A percentile compares a stretch with the other conserved stretches of the same genome.
phyloP scores from a whole-genome alignment of 2,329 filamentous ascomycete genomes.

The Paraconiothyrium sp. region DNA sequence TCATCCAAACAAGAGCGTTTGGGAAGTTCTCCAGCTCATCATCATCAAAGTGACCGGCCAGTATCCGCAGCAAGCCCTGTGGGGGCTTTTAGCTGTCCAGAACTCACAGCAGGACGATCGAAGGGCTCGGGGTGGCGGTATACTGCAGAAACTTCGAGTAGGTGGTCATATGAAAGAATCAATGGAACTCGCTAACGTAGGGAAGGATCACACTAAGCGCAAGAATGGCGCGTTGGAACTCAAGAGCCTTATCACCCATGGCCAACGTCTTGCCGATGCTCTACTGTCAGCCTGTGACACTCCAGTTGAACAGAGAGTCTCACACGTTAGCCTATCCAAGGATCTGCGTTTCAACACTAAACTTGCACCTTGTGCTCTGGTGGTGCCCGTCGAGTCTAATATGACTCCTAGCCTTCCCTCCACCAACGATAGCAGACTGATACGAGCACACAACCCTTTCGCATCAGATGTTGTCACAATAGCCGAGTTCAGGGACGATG shows the following conservation, averaged over 20 bases:
- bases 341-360: conserved; percentile 88
- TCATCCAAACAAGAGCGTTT: conserved; percentile 81
- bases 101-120: conserved; percentile 81
- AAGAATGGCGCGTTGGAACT: conserved; percentile 69
- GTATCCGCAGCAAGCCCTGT: conserved; percentile 92
- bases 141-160: conserved; percentile 54
- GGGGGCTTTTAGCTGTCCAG: conserved; percentile 87
- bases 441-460: conserved; percentile 83
- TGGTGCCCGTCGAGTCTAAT: conserved; percentile 87
- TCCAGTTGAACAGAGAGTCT: conserved; percentile 74
- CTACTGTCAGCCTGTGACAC: conserved; percentile 82
- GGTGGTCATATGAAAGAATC: conserved; percentile 20
- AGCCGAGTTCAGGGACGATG: conserved; percentile 81
- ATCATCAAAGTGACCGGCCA: conserved; percentile 85
- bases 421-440: conserved; percentile 72
- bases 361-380: conserved; percentile 80
- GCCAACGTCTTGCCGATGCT: conserved; percentile 84
- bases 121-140: conserved; percentile 59
- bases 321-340: conserved; percentile 77
- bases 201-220: conserved; percentile 63
- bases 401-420: conserved; percentile 82
- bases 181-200: conserved; percentile 42
- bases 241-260: conserved; percentile 75
- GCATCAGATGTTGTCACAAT: conserved; percentile 87
- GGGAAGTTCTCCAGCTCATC: conserved; percentile 78